Evolutionary conservation across 2,329 filamentous ascomycete genomes (phyloP), one percentile per base, ranked within the genome.

Genomic region (Colletotrichum sp.): DNA sequence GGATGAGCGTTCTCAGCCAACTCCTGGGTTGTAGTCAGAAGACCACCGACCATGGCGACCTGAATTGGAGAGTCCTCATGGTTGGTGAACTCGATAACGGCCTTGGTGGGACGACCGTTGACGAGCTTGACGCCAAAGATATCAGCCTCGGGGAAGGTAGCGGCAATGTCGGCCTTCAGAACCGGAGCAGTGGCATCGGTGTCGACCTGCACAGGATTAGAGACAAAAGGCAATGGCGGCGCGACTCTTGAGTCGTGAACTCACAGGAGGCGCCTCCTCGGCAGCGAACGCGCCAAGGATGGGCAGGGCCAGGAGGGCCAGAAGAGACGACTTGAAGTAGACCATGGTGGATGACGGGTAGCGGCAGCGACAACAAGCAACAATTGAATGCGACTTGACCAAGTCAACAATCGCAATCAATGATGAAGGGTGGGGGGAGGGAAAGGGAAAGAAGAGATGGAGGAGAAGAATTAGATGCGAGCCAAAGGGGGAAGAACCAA

Each of bases 111-210:
- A 79, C 94, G 93, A 82, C 96, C 95, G 84, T 99, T 99, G 89
- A 99, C 92, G 80, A 99, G 93, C 91, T 98, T 98, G 81, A 99
- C 93, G 81, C 96, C 97, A 81, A 98, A 97, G 86, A 98, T 93
- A 88, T 98, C 95, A 88, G 93, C 84, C 83, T 94, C 88, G 86
- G 91, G 87, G 88, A 92, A 91, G 84, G 88, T 89, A 76, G 93
- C 90, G 79, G 90, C 89, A 80, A 94, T 86, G 71, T 93, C 91
- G 84, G 94, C 92, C 78, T 92, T 91, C 81, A 94, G 85, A 75
- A 73, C 78, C 72, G 78, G 80, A 76, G 66, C 64, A 15, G 78
- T 68, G 49, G 78, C 79, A 49, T 79, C 78, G 65, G 80, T 76
- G 49, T 77, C 72, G 44, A 78, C 80, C 72, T 80, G 32, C 72